These are phyloP conservation scores for Astrocystis sublimbata DNA, from an alignment of 495 filamentous ascomycete genomes.

Conservation along the genomic window DNA sequence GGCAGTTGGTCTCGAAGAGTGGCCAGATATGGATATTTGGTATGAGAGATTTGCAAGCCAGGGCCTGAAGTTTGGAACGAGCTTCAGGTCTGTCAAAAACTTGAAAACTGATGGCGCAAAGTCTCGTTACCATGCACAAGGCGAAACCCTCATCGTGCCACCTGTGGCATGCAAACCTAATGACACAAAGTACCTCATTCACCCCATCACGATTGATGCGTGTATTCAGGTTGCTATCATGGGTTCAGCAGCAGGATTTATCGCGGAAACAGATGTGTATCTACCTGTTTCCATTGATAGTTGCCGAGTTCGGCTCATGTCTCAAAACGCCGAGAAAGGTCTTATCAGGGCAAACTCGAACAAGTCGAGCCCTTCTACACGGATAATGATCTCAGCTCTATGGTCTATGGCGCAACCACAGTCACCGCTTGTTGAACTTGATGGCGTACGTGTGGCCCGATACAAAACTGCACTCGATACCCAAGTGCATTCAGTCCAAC, in stretches of 20 bases:
- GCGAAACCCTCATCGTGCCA: neutral
- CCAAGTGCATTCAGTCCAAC: neutral
- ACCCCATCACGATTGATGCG: slow-evolving; percentile 35
- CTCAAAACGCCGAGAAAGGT: too few relatives aligned
- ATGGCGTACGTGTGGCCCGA: neutral
- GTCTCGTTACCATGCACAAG: neutral
- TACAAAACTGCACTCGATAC: too few relatives aligned
- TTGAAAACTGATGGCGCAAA: slow-evolving; percentile 10
- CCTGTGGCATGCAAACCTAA: neutral
- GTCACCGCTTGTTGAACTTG: slow-evolving; percentile 8
- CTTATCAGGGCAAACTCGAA: too few relatives aligned
- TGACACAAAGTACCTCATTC: slow-evolving; percentile 26
- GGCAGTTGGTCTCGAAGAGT: too few relatives aligned
- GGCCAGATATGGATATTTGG: slow-evolving; percentile 13
- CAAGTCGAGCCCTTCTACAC: slow-evolving; percentile 2
- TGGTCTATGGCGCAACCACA: slow-evolving; percentile 2
- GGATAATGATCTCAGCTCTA: slow-evolving; percentile 9
- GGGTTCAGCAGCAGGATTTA: slow-evolving; percentile 8
- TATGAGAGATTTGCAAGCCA: slow-evolving; percentile 13
- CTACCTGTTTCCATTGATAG: slow-evolving; percentile 21
- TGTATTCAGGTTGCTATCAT: slow-evolving; percentile 33
- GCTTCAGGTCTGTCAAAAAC: slow-evolving; percentile 14
- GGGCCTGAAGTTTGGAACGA: slow-evolving; percentile 14
- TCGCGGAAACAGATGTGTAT: neutral
- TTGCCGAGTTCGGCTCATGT: slow-evolving; percentile 3